Evolutionary conservation across 176 grass and related monocot genomes (phyloP).

Genomic region (Avena atlantica): DNA sequence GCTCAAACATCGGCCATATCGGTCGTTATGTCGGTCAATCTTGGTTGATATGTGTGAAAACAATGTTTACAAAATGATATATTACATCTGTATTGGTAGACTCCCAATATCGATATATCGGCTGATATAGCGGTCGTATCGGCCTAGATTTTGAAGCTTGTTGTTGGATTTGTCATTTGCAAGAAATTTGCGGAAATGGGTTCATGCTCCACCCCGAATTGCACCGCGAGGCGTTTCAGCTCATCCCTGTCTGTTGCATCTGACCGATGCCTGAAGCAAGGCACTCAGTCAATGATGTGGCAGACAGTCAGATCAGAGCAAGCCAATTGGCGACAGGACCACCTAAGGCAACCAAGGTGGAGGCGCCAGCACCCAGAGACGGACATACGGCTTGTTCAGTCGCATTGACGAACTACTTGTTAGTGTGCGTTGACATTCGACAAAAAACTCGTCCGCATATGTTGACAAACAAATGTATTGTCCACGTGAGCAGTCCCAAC

Average conservation of each 20-base stretch:
- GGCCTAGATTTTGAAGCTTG: background rate
- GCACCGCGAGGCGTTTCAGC: background rate
- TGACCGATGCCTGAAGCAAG: background rate
- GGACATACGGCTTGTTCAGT: background rate
- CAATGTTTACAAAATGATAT: background rate
- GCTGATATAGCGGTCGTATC: background rate
- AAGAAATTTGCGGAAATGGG: background rate
- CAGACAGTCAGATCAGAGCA: background rate
- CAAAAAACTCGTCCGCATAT: background rate
- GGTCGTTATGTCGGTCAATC: background rate
- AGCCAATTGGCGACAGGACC: background rate
- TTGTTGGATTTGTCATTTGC: background rate
- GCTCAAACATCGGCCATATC: background rate
- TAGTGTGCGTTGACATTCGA: background rate
- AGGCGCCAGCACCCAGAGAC: background rate
- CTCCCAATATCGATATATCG: background rate
- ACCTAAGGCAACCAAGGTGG: background rate
- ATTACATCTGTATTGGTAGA: background rate
- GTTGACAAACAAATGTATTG: background rate
- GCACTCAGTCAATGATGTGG: no score
- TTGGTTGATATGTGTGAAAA: constrained; percentile 5
- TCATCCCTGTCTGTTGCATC: background rate
- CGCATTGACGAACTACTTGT: background rate
- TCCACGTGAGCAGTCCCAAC: background rate
- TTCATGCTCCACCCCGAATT: background rate